Percentiles rank a stretch among this genome's conserved stretches.
These are phyloP conservation scores for Wallacemonas sp. DNA, from an alignment of 208 protist species.

Conservation along the genomic window DNA sequence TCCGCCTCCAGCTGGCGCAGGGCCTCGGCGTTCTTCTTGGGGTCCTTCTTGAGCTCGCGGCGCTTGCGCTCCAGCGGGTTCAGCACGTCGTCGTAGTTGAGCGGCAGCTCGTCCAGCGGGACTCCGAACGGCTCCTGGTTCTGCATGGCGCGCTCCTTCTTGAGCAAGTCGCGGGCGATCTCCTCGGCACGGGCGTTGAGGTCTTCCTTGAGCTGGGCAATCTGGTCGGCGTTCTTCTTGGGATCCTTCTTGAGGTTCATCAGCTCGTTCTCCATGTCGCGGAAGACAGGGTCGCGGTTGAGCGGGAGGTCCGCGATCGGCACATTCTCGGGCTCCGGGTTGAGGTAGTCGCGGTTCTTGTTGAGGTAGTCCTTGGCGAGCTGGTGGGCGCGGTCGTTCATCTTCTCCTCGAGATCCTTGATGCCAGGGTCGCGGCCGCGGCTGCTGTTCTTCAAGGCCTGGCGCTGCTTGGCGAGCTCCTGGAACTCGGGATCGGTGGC, in stretches of 20 bases:
- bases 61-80: slow-evolving; percentile 68
- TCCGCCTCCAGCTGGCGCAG: slow-evolving; percentile 58
- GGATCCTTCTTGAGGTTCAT: slow-evolving; percentile 61
- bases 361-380: slow-evolving; percentile 62
- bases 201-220: slow-evolving; percentile 63
- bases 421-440: slow-evolving; percentile 36
- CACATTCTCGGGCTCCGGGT: slow-evolving; percentile 65
- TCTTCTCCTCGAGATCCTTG: slow-evolving; percentile 64
- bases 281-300: slow-evolving; percentile 74
- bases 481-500: slow-evolving; percentile 62
- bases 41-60: slow-evolving; percentile 70
- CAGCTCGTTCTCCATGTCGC: slow-evolving; percentile 71
- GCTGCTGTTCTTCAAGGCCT: slow-evolving; percentile 56
- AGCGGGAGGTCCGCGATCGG: slow-evolving; percentile 63
- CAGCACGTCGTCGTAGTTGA: slow-evolving; percentile 69
- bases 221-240: slow-evolving; percentile 53
- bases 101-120: slow-evolving; percentile 59
- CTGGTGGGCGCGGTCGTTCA: slow-evolving; percentile 76
- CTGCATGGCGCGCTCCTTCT: slow-evolving; percentile 65
- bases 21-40: slow-evolving; percentile 51
- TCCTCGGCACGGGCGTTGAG: slow-evolving; percentile 67
- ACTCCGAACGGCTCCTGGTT: slow-evolving; percentile 76
- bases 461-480: slow-evolving; percentile 66
- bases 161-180: slow-evolving; percentile 62
- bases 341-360: slow-evolving; percentile 69